Evolutionary conservation across 2,329 filamentous ascomycete species (phyloP).

Genomic region (Capronia coronata): DNA sequence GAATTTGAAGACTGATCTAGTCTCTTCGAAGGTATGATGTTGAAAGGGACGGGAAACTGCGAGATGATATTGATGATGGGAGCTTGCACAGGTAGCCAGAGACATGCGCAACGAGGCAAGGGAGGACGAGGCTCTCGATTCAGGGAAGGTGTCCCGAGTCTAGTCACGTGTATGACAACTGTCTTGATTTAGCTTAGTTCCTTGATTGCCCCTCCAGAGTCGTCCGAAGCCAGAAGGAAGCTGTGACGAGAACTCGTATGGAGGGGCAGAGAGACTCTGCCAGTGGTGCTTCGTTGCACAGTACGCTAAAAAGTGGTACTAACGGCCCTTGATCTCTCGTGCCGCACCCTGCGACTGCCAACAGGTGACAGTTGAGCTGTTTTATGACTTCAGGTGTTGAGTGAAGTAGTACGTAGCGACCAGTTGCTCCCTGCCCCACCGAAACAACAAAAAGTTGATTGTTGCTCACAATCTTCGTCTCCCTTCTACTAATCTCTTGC

Average conservation of each 20-base stretch:
- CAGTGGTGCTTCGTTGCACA: not conserved
- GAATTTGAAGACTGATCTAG: not conserved
- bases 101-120: slow-evolving; percentile 14
- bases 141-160: slow-evolving; percentile 11
- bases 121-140: not conserved
- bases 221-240: slow-evolving; percentile 2
- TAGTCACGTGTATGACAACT: slow-evolving; percentile 4
- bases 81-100: slow-evolving; percentile 24
- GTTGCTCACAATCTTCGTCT: slow-evolving; percentile 1
- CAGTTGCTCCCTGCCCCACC: slow-evolving; percentile 18
- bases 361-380: not conserved
- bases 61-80: not conserved
- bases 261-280: not conserved
- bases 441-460: slow-evolving; percentile 23
- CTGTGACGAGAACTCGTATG: slow-evolving; percentile 1
- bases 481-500: not conserved
- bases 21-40: not conserved
- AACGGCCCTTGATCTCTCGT: not conserved
- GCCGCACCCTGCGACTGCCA: not conserved
- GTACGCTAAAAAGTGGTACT: too few species aligned
- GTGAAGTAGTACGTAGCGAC: slow-evolving; percentile 17
- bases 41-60: not conserved
- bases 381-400: slow-evolving; percentile 6
- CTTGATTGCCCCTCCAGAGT: not conserved
- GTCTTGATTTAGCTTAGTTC: not conserved